Conservation (phyloP, 768 basidiomycete genomes). For the Podaxis sp. region DNA sequence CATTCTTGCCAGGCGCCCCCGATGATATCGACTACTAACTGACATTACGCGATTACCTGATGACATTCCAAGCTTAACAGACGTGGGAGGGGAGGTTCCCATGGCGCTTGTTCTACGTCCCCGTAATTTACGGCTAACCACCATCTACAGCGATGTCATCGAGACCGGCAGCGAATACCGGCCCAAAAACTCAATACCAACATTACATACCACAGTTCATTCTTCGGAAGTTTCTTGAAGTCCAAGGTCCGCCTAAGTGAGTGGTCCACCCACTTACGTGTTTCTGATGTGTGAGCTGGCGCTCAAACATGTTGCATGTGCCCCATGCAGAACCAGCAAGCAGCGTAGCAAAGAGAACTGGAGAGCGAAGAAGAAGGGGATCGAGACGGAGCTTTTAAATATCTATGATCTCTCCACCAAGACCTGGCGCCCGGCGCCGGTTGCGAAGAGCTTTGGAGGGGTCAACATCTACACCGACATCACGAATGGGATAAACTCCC, state of each 20-base stretch:
- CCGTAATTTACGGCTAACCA: background rate
- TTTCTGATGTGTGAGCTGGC: background rate
- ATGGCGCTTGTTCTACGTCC: background rate
- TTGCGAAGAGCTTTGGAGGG: constrained; percentile 21
- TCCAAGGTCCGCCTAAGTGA: constrained; percentile 13
- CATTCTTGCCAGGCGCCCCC: background rate
- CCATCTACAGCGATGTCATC: background rate
- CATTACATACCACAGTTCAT: constrained; percentile 24
- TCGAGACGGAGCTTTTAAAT: constrained; percentile 18
- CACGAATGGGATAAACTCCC: constrained; percentile 20
- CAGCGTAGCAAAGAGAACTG: constrained; percentile 17
- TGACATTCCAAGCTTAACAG: background rate
- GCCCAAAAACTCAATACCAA: constrained; percentile 18
- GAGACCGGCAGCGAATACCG: background rate
- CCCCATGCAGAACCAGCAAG: constrained; percentile 15
- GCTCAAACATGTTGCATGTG: background rate
- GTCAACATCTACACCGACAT: constrained; percentile 25
- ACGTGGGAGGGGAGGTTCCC: background rate
- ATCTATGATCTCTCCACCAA: constrained; percentile 19
- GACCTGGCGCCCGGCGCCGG: constrained; percentile 16
- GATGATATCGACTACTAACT: background rate
- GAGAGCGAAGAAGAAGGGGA: constrained; percentile 16
- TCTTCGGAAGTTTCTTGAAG: constrained; percentile 20
- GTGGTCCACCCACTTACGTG: background rate
- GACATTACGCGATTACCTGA: background rate